phyloP scores from a whole-genome alignment of 2,329 filamentous ascomycete species.

The Spiromastix sp. region DNA sequence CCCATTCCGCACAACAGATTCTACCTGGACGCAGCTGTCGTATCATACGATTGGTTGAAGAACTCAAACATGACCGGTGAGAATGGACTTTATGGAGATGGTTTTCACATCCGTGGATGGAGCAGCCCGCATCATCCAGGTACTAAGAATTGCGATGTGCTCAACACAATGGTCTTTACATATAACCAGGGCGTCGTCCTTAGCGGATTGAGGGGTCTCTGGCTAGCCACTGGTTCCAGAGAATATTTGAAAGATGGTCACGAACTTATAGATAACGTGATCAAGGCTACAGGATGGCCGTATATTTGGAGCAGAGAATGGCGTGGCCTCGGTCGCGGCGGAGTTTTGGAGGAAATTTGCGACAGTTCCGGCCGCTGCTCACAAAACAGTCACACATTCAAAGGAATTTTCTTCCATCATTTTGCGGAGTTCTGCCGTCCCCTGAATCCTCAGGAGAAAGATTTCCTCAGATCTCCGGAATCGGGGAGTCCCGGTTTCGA shows the following conservation, averaged over 20 bases:
- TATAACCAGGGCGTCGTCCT: conserved; percentile 93
- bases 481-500: conserved; percentile 21
- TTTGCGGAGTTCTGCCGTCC: conserved; percentile 66
- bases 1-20: conserved; percentile 45
- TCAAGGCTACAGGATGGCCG: conserved; percentile 68
- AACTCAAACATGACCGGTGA: conserved; percentile 69
- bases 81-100: conserved; percentile 69
- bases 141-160: conserved; percentile 64
- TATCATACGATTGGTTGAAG: conserved; percentile 72
- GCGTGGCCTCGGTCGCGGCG: conserved; percentile 66
- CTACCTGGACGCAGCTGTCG: conserved; percentile 62
- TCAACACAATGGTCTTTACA: conserved; percentile 84
- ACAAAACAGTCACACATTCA: conserved; percentile 83
- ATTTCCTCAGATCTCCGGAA: conserved; percentile 32
- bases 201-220: conserved; percentile 69
- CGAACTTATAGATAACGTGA: conserved; percentile 60
- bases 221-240: conserved; percentile 62
- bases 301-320: conserved; percentile 40
- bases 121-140: conserved; percentile 45
- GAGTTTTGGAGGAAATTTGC: conserved; percentile 75
- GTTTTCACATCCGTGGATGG: conserved; percentile 71
- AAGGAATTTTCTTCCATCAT: conserved; percentile 91
- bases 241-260: conserved; percentile 72
- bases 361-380: conserved; percentile 65
- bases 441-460: conserved; percentile 41